Percentiles rank a stretch among this genome's conserved stretches.
Evolutionary conservation across 192 early-diverging fungal genomes (phyloP).

Genomic region (Coemansia sp.): DNA sequence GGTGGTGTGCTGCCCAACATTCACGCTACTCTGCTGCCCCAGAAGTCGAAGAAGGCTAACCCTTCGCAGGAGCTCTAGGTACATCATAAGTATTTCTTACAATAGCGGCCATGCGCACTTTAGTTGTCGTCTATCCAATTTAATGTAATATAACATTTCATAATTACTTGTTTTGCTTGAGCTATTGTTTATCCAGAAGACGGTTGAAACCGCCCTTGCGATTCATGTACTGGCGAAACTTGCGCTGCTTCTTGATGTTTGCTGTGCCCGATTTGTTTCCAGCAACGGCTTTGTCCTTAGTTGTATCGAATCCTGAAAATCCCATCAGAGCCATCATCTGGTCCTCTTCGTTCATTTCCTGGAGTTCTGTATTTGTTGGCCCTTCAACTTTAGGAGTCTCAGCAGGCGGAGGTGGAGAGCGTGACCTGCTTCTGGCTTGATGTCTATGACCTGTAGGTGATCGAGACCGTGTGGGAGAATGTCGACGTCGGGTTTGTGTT

Average conservation of each 20-base stretch:
- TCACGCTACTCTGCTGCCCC: conserved; percentile 78
- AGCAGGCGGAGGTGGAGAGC: conserved; percentile 9
- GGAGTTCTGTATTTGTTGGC: background rate
- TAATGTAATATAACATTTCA: conserved; percentile 35
- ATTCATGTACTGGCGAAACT: conserved; percentile 95
- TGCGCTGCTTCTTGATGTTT: conserved; percentile 80
- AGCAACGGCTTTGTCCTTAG: conserved; percentile 73
- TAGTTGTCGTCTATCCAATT: conserved; percentile 6
- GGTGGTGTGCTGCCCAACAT: conserved; percentile 82
- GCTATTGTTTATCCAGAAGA: conserved; percentile 31
- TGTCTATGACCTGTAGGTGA: background rate
- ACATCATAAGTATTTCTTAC: background rate
- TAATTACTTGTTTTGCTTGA: background rate
- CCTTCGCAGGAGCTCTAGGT: conserved; percentile 66
- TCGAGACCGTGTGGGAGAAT: conserved; percentile 21
- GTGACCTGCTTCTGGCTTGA: conserved; percentile 7
- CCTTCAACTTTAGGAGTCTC: background rate
- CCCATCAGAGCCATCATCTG: conserved; percentile 86
- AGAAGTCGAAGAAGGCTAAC: conserved; percentile 70
- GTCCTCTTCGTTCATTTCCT: conserved; percentile 57
- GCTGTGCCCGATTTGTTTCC: conserved; percentile 71
- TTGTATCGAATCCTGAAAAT: conserved; percentile 82
- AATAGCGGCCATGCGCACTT: conserved; percentile 1
- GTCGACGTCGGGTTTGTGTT: background rate
- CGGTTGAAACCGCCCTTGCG: conserved; percentile 84